These are phyloP conservation scores for Phialophora chinensis DNA, from an alignment of 2,329 filamentous ascomycete genomes.

Conservation along the genomic window DNA sequence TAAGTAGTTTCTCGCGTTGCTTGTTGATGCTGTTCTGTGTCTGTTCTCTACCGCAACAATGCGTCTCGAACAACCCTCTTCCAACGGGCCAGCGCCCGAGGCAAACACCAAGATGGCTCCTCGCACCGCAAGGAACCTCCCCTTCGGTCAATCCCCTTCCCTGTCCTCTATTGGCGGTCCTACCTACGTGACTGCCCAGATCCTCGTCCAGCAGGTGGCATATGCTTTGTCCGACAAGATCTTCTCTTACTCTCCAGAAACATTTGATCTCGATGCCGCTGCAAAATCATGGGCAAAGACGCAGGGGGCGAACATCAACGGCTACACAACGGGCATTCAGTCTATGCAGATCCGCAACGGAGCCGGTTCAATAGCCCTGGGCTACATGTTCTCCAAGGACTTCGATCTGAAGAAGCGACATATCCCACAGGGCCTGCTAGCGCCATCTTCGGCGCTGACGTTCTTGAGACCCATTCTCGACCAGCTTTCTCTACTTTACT, in stretches of 20 bases:
- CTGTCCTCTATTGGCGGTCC: constrained; percentile 75
- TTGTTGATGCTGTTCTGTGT: constrained; percentile 11
- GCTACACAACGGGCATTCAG: constrained; percentile 77
- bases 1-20: constrained; percentile 18
- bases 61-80: constrained; percentile 44
- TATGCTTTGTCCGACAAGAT: constrained; percentile 96
- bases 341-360: constrained; percentile 85
- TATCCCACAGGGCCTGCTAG: constrained; percentile 88
- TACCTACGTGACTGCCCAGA: constrained; percentile 90
- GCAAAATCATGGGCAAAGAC: constrained; percentile 76
- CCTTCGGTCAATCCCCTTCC: constrained; percentile 59
- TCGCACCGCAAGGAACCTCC: constrained; percentile 44
- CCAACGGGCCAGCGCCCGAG: constrained; percentile 39
- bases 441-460: constrained; percentile 79
- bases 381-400: constrained; percentile 97
- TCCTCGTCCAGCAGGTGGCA: constrained; percentile 92
- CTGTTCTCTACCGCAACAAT: constrained; percentile 36
- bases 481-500: constrained; percentile 88
- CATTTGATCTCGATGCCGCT: constrained; percentile 87
- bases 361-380: constrained; percentile 87
- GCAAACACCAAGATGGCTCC: constrained; percentile 37
- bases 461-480: constrained; percentile 84
- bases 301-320: constrained; percentile 78
- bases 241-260: constrained; percentile 94
- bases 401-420: constrained; percentile 90